Conservation (phyloP, 768 basidiomycete genomes). For the Podaxis sp. region DNA sequence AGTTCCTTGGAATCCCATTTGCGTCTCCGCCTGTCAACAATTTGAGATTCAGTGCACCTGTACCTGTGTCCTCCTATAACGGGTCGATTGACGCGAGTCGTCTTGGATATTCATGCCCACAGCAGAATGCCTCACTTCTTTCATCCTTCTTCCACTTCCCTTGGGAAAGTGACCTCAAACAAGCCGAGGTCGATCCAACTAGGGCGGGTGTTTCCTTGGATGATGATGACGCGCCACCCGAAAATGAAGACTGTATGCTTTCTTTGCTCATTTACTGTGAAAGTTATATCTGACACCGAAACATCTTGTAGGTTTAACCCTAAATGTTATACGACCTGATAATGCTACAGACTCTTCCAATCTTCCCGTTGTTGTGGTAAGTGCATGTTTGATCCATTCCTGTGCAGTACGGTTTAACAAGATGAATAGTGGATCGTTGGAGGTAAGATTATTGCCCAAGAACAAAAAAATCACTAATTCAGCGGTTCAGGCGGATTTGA, state of each 20-base stretch:
- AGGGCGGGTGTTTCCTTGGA: conserved; percentile 9
- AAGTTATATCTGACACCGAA: not conserved
- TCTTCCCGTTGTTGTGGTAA: conserved; percentile 50
- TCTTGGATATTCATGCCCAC: conserved; percentile 16
- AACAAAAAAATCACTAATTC: not conserved
- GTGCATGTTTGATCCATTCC: conserved; percentile 17
- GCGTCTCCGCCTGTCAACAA: conserved; percentile 18
- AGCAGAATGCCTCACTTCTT: conserved; percentile 14
- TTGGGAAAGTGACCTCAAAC: not conserved
- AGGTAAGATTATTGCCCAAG: conserved; percentile 23
- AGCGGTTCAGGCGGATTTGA: conserved; percentile 26
- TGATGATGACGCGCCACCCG: conserved; percentile 14
- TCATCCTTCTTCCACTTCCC: not conserved
- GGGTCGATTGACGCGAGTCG: conserved; percentile 15
- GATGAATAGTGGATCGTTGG: conserved; percentile 43
- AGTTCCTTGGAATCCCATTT: conserved; percentile 19
- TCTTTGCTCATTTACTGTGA: not conserved
- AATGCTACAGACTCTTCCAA: conserved; percentile 33
- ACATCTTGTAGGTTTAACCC: conserved; percentile 33
- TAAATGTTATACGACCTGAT: conserved; percentile 47
- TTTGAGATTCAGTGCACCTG: conserved; percentile 17
- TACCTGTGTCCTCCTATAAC: conserved; percentile 15
- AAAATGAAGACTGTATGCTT: conserved; percentile 27
- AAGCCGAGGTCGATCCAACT: not conserved
- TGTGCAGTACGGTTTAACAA: not conserved